phyloP scores from a whole-genome alignment of 805 yeast genomes.

The Myxozyma mucilagina region DNA sequence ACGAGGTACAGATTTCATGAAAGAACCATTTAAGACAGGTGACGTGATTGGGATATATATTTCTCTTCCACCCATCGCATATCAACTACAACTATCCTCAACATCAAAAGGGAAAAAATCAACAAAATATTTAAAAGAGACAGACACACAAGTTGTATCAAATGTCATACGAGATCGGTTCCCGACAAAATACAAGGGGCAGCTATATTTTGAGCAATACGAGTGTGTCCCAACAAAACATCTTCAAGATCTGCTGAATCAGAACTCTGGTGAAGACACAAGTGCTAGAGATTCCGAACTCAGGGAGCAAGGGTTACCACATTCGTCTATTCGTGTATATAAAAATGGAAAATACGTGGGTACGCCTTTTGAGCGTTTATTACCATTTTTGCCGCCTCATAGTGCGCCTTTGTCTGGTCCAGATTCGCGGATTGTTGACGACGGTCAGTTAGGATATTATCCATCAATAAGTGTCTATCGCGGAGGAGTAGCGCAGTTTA shows the following conservation, averaged over 20 bases:
- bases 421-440: constrained; percentile 51
- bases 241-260: constrained; percentile 73
- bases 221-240: constrained; percentile 71
- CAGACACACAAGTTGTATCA: constrained; percentile 9
- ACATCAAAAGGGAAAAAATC: background rate
- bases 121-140: constrained; percentile 5
- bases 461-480: constrained; percentile 84
- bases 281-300: constrained; percentile 11
- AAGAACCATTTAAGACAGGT: constrained; percentile 63
- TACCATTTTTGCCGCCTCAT: constrained; percentile 78
- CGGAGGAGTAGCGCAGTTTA: constrained; percentile 72
- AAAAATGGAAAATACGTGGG: constrained; percentile 76
- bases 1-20: constrained; percentile 59
- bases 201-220: constrained; percentile 77
- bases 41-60: constrained; percentile 82
- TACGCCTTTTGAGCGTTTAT: constrained; percentile 62
- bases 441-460: constrained; percentile 85
- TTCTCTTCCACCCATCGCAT: constrained; percentile 55
- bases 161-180: constrained; percentile 77
- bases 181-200: constrained; percentile 78
- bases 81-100: constrained; percentile 18
- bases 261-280: constrained; percentile 22
- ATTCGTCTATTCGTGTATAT: constrained; percentile 66
- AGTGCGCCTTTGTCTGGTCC: constrained; percentile 46
- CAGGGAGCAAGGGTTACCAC: constrained; percentile 39